These are phyloP conservation scores for Magnolia kwangsiensis DNA, from an alignment of 164 flowering plant genomes.

Conservation along the genomic window DNA sequence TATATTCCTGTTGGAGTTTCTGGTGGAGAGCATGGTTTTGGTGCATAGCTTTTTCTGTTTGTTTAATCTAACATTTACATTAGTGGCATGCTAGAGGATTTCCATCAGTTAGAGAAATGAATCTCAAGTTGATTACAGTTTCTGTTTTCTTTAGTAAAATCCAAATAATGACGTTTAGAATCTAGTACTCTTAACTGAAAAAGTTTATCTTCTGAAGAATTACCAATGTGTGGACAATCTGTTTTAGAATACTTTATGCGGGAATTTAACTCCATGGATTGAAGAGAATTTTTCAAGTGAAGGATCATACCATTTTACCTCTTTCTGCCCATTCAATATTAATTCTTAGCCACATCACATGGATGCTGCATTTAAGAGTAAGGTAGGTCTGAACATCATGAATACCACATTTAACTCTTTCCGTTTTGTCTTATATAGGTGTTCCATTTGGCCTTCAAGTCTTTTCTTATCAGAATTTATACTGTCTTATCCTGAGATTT, in stretches of 20 bases:
- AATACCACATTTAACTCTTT: background rate
- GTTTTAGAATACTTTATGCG: background rate
- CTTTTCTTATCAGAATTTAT: conserved; percentile 84
- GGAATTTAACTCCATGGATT: background rate
- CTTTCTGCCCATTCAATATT: background rate
- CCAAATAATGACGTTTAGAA: background rate
- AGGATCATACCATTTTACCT: background rate
- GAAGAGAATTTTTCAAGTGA: background rate
- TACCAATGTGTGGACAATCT: background rate
- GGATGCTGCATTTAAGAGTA: background rate
- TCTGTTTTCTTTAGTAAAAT: background rate
- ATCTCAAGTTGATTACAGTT: background rate
- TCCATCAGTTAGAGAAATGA: no score
- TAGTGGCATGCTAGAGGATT: no score
- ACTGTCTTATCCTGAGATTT: conserved; percentile 72
- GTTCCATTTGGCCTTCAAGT: conserved; percentile 95
- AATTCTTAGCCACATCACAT: background rate
- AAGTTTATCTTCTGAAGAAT: background rate
- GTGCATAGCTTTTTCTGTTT: no score
- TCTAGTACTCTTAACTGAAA: background rate
- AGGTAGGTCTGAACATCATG: background rate
- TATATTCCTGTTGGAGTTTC: no score
- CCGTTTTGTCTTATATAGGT: conserved; percentile 42
- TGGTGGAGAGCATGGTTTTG: no score
- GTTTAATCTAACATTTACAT: no score